These are phyloP conservation scores for Cicer arietinum DNA, from an alignment of 306 rosid species.

Conservation along the genomic window DNA sequence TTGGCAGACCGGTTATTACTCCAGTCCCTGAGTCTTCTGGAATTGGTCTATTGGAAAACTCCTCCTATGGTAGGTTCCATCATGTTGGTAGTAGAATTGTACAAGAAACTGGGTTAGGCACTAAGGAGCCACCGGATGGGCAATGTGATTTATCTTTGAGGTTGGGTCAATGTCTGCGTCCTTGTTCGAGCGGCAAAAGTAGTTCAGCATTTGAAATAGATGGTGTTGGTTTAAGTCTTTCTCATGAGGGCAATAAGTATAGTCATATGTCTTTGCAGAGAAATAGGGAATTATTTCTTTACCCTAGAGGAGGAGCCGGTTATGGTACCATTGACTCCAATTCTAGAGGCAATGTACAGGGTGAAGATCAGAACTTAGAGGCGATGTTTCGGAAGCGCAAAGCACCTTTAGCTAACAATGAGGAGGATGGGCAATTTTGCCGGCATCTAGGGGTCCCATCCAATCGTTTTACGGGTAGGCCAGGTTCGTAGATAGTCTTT, in stretches of 20 bases:
- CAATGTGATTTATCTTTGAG: constrained; percentile 86
- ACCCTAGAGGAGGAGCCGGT: constrained; percentile 63
- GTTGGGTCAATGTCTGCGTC: constrained; percentile 67
- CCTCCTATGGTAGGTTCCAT: constrained; percentile 50
- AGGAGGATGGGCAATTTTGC: constrained; percentile 82
- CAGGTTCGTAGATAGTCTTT: constrained; percentile 80
- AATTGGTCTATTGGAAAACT: constrained; percentile 48
- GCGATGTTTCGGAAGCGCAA: constrained; percentile 70
- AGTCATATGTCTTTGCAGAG: constrained; percentile 53
- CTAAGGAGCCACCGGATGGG: constrained; percentile 53
- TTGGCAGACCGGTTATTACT: constrained; percentile 72
- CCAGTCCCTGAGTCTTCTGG: constrained; percentile 64
- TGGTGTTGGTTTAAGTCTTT: constrained; percentile 59
- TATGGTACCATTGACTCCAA: constrained; percentile 57
- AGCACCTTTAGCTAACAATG: constrained; percentile 61
- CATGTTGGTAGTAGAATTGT: constrained; percentile 47
- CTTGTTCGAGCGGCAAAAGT: constrained; percentile 54
- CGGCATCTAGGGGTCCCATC: constrained; percentile 75
- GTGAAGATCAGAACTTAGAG: constrained; percentile 62
- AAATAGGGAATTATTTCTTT: constrained; percentile 63
- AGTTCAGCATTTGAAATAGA: constrained; percentile 57
- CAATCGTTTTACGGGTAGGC: constrained; percentile 65
- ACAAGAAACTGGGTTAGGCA: constrained; percentile 48
- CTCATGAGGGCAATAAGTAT: constrained; percentile 58
- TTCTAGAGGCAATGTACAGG: constrained; percentile 59